A percentile compares a stretch with the other conserved stretches of the same genome.
Conservation (phyloP, 1,284 basidiomycete species). For the Rugosomyces carneus region DNA sequence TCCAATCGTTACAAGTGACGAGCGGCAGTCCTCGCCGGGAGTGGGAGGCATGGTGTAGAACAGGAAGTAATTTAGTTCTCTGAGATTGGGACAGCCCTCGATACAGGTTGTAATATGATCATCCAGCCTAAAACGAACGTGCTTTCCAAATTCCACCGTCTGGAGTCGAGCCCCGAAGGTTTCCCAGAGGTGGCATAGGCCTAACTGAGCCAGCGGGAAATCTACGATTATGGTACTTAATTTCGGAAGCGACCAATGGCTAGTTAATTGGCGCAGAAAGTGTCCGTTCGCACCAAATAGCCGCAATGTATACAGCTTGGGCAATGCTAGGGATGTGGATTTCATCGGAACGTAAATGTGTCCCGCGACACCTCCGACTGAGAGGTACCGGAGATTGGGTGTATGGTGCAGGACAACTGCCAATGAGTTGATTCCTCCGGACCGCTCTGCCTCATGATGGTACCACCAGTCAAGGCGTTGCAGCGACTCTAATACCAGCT, state of each 20-base stretch:
- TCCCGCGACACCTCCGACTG: constrained; percentile 45
- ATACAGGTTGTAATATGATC: constrained; percentile 45
- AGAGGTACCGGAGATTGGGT: constrained; percentile 52
- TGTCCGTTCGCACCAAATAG: constrained; percentile 43
- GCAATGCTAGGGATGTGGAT: constrained; percentile 31
- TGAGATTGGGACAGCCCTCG: constrained; percentile 38
- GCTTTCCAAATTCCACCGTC: constrained; percentile 51
- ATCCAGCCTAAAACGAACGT: constrained; percentile 42
- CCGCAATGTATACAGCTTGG: constrained; percentile 44
- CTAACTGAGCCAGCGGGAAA: constrained; percentile 29
- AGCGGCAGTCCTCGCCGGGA: constrained; percentile 25
- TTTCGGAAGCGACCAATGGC: constrained; percentile 47
- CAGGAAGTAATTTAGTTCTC: constrained; percentile 50
- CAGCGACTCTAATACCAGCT: constrained; percentile 42
- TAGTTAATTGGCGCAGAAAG: constrained; percentile 40
- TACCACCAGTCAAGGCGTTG: constrained; percentile 67
- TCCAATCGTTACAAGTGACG: constrained; percentile 38
- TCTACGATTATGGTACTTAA: constrained; percentile 45
- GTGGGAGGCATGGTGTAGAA: constrained; percentile 38
- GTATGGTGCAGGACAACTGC: constrained; percentile 42
- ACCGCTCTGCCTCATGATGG: constrained; percentile 48
- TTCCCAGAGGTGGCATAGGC: constrained; percentile 41
- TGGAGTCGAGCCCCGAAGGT: constrained; percentile 44
- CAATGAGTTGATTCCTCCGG: constrained; percentile 63
- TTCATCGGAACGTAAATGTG: constrained; percentile 21